Percentiles rank a stretch among this genome's conserved stretches.
Conservation (phyloP, 495 filamentous ascomycete species). For the Pyronema omphalodes region DNA sequence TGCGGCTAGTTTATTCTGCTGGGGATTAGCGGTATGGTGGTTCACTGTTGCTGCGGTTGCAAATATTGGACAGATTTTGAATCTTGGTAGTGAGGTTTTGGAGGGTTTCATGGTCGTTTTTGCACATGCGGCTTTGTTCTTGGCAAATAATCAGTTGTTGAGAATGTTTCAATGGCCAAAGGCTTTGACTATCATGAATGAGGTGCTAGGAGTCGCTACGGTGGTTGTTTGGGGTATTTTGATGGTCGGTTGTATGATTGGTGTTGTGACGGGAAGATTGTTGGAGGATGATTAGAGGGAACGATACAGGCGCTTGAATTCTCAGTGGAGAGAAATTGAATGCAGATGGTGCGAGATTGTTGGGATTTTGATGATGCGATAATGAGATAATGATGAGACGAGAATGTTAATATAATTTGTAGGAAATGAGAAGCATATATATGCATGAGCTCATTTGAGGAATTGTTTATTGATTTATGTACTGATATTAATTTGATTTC, state of each 20-base stretch:
- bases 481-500: too few relatives aligned
- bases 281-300: conserved; percentile 5
- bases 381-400: too few relatives aligned
- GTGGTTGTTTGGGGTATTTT: conserved; percentile 7
- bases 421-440: too few relatives aligned
- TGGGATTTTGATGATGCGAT: too few relatives aligned
- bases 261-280: conserved; percentile 14
- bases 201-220: conserved; percentile 1
- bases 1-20: conserved; percentile 12
- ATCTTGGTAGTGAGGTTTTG: conserved; percentile 14
- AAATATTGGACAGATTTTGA: conserved; percentile 9
- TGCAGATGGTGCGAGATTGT: too few relatives aligned
- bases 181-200: neutral
- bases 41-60: conserved; percentile 11
- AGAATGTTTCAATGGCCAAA: neutral
- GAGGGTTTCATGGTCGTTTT: conserved; percentile 4
- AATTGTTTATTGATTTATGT: too few relatives aligned
- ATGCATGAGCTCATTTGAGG: too few relatives aligned
- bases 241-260: conserved; percentile 10
- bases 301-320: too few relatives aligned
- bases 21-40: conserved; percentile 19
- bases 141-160: neutral
- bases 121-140: conserved; percentile 2
- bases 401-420: too few relatives aligned
- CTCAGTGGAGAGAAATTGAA: too few relatives aligned